Evolutionary conservation across 495 filamentous ascomycete species (phyloP).

Genomic region (Penicillium angulare): DNA sequence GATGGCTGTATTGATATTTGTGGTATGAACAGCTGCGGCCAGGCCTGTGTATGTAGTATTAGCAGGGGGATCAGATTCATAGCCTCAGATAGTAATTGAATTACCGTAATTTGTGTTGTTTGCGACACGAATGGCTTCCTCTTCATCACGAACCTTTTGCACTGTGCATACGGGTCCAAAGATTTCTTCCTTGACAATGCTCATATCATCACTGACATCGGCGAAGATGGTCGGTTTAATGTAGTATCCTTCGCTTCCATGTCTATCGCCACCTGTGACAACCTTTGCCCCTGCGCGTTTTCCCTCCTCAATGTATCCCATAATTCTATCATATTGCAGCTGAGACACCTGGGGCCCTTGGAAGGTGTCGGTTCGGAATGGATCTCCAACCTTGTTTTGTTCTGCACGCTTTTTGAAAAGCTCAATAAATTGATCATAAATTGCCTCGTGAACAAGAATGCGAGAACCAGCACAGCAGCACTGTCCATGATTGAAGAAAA

Average conservation of each 20-base stretch:
- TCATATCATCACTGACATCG: conserved; percentile 76
- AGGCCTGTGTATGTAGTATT: too few species aligned
- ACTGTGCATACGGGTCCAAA: conserved; percentile 87
- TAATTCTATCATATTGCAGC: conserved; percentile 82
- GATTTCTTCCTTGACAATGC: conserved; percentile 90
- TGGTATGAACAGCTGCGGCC: too few species aligned
- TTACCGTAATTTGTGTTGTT: conserved; percentile 73
- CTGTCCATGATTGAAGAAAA: conserved; percentile 91
- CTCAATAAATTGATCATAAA: conserved; percentile 71
- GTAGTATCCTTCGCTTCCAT: conserved; percentile 79
- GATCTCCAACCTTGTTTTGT: conserved; percentile 77
- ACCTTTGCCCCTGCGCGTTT: conserved; percentile 75
- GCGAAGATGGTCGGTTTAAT: conserved; percentile 90
- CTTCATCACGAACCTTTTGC: conserved; percentile 74
- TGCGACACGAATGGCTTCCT: conserved; percentile 67
- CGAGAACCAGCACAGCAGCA: conserved; percentile 87
- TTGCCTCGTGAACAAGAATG: conserved; percentile 68
- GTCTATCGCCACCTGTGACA: conserved; percentile 71
- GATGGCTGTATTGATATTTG: conserved; percentile 78
- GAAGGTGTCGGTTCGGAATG: conserved; percentile 76
- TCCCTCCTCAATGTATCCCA: conserved; percentile 81
- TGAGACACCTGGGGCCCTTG: conserved; percentile 90
- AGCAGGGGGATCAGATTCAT: too few species aligned
- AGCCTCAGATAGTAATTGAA: conserved; percentile 78
- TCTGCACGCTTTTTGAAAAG: conserved; percentile 72